Evolutionary conservation across 2,329 filamentous ascomycete species (phyloP).

Genomic region (Fusarium sp.): DNA sequence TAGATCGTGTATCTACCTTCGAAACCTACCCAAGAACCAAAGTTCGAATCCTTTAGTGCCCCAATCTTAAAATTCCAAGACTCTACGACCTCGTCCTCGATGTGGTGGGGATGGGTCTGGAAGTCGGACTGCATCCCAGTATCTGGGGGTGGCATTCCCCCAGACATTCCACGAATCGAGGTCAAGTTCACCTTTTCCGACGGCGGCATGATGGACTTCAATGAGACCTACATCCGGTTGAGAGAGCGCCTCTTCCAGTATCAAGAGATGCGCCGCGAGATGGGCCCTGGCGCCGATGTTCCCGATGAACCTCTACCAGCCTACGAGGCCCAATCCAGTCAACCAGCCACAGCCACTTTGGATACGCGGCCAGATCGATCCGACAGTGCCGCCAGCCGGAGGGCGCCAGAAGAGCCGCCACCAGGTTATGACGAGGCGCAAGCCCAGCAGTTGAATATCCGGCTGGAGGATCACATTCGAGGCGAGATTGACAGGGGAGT

Average conservation of each 20-base stretch:
- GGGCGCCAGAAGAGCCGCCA: constrained; percentile 75
- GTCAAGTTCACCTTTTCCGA: constrained; percentile 91
- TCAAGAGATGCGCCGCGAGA: constrained; percentile 75
- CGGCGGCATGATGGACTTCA: constrained; percentile 92
- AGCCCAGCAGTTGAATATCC: constrained; percentile 67
- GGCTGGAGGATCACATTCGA: constrained; percentile 73
- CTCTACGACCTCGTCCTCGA: constrained; percentile 78
- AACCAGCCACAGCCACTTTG: constrained; percentile 41
- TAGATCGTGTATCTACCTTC: constrained; percentile 88
- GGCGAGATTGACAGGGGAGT: constrained; percentile 71
- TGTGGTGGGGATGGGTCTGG: constrained; percentile 96
- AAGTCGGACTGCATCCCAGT: constrained; percentile 80
- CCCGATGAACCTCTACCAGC: constrained; percentile 87
- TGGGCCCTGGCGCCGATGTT: constrained; percentile 68
- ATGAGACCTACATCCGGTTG: constrained; percentile 80
- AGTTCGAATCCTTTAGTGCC: constrained; percentile 84
- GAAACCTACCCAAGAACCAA: constrained; percentile 65
- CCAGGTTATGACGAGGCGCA: constrained; percentile 93
- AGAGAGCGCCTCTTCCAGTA: constrained; percentile 84
- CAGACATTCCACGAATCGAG: constrained; percentile 75
- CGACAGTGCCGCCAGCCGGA: constrained; percentile 50
- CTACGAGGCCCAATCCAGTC: constrained; percentile 69
- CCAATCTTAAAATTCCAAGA: constrained; percentile 89
- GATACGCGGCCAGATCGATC: constrained; percentile 45
- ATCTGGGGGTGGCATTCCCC: constrained; percentile 80